Evolutionary conservation across 2,329 filamentous ascomycete genomes (phyloP).

Genomic region (Pyricularia grisea): DNA sequence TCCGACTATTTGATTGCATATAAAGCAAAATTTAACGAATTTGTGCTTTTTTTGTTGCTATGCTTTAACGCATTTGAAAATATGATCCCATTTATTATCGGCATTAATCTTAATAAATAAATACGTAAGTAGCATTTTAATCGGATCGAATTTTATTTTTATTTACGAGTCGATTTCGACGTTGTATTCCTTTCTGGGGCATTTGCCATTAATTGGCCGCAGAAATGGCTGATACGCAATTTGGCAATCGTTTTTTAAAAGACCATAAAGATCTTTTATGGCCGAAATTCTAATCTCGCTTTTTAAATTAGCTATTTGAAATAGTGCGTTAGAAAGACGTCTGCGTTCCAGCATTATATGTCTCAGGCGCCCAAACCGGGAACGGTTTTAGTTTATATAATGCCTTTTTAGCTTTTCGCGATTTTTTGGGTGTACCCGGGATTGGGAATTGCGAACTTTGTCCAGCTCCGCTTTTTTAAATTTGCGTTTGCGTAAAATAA

Average conservation of each 20-base stretch:
- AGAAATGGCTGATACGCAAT: neutral
- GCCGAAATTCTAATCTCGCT: neutral
- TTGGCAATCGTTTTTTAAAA: neutral
- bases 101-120: neutral
- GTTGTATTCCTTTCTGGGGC: neutral
- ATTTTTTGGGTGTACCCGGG: neutral
- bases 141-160: neutral
- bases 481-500: neutral
- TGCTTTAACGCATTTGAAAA: neutral
- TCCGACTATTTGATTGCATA: neutral
- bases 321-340: neutral
- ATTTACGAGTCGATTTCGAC: neutral
- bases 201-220: neutral
- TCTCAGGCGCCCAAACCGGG: neutral
- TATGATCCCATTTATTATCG: neutral
- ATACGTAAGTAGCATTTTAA: neutral
- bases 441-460: neutral
- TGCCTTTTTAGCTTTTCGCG: neutral
- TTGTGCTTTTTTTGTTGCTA: neutral
- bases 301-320: neutral
- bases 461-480: neutral
- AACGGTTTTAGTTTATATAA: neutral
- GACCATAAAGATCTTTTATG: neutral
- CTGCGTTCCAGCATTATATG: slow-evolving; percentile 1
- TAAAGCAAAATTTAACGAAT: neutral